Base-by-base conservation (phyloP, 2,329 filamentous ascomycete genomes). In the Stemphylium lycopersici region DNA sequence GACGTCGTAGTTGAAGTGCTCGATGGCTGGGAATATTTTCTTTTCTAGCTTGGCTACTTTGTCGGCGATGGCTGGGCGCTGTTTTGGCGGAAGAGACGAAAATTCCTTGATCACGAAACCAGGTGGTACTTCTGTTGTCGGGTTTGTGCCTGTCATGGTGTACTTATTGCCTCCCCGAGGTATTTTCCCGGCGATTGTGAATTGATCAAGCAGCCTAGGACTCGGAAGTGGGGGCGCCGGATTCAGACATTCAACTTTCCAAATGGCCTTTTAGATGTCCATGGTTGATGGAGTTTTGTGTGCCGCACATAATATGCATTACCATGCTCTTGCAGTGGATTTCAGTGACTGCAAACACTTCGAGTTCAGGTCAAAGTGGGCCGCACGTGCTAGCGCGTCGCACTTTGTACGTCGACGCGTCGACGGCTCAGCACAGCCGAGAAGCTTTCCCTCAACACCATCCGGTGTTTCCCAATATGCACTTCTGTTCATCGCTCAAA, bases 11-110 rank as follows among this genome's bases (percentile, higher is more conserved):
- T 77, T 66, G 56, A 83, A 78, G n/a, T 73, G 75, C 68, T 84
- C 81, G 61, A 77, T 81, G 33, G 79, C 67, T 1, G 82, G 78
- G 56, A 84, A 83, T 38, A 75, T 76, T 61, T 80, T 83, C 64
- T 77, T 80, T 57, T 83, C 81, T 34, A 80, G 61, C 40, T 65
- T 71, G n/a, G 61, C 53, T 29, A 72, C 59, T 38, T 62, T 65
- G 12, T 57, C 49, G 24, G 64, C 56, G 11, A 68, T 45, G 1
- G 26, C 20, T n/a, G 48, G 52, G 15, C 68, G 68, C 3, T 64
- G 52, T 32, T 68, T 71, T 2, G 65, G 49, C 7, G 62, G 40
- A 20, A 62, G 59, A 4, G 61, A 56, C 2, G 55, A 43, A 24
- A 66, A 52, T 2, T 65, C 58, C 37, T 55, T 57, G 12, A 69